These are phyloP conservation scores for Trichoderma sp. DNA, from an alignment of 2,329 filamentous ascomycete species.

Conservation along the genomic window DNA sequence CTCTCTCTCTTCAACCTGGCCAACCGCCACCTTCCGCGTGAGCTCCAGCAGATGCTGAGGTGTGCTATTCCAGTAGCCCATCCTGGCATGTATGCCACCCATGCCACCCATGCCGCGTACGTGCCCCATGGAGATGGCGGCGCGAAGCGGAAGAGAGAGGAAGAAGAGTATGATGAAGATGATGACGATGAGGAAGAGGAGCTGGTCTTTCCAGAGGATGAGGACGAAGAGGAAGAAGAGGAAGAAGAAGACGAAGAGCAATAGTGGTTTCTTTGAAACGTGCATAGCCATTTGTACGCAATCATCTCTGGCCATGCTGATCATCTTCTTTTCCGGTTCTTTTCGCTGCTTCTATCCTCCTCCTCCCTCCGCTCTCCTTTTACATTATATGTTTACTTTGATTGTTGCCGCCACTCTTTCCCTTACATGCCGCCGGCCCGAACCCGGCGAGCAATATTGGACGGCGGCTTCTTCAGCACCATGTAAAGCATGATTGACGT, in stretches of 20 bases:
- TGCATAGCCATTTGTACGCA: conserved; percentile 28
- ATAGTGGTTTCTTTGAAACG: conserved; percentile 24
- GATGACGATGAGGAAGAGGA: background rate
- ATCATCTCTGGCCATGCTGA: background rate
- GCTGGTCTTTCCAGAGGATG: conserved; percentile 11
- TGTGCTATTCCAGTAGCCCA: conserved; percentile 58
- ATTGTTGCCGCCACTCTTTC: no score
- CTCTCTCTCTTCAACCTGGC: conserved; percentile 85
- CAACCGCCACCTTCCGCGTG: conserved; percentile 76
- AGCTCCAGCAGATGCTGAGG: conserved; percentile 78
- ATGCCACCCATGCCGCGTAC: background rate
- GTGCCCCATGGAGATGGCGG: conserved; percentile 19
- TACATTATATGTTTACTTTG: background rate
- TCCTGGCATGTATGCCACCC: conserved; percentile 31
- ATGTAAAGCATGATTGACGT: conserved; percentile 97
- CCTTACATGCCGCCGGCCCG: conserved; percentile 73
- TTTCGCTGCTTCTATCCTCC: background rate
- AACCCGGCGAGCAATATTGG: conserved; percentile 70
- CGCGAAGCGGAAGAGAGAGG: conserved; percentile 38
- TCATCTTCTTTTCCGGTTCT: background rate
- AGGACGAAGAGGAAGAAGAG: background rate
- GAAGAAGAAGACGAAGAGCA: conserved; percentile 27
- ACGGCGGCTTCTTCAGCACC: conserved; percentile 84
- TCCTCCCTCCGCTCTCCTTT: background rate
- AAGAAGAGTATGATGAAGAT: conserved; percentile 25